phyloP scores from a whole-genome alignment of 2,329 filamentous ascomycete species.

The Clonostachys rhizophaga region DNA sequence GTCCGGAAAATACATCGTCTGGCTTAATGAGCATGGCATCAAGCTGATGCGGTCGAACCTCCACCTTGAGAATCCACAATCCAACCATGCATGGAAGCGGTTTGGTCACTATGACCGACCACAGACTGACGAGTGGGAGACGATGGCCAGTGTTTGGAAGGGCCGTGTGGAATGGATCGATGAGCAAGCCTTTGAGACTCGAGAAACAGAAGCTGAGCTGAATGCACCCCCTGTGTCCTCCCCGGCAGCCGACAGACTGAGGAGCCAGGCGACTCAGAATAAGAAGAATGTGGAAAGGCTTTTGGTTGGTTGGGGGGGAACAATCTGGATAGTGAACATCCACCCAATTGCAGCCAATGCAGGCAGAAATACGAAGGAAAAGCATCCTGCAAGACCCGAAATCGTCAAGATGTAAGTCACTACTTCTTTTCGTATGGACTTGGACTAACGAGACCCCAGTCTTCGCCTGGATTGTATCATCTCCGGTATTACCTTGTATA shows the following conservation, averaged over 20 bases:
- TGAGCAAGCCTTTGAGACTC: slow-evolving; percentile 69
- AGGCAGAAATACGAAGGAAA: slow-evolving; percentile 65
- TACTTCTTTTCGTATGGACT: neutral
- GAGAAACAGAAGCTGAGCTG: slow-evolving; percentile 45
- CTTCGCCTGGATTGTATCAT: slow-evolving; percentile 97
- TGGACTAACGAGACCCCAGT: slow-evolving; percentile 38
- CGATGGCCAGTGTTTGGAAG: slow-evolving; percentile 96
- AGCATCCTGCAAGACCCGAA: slow-evolving; percentile 74
- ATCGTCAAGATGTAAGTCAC: slow-evolving; percentile 84
- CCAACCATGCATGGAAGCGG: slow-evolving; percentile 87
- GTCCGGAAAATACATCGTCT: slow-evolving; percentile 86
- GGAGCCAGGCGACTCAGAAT: slow-evolving; percentile 40
- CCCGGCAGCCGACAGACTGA: slow-evolving; percentile 39
- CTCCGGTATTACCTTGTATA: slow-evolving; percentile 95
- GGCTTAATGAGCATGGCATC: slow-evolving; percentile 95
- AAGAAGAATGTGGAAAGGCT: slow-evolving; percentile 66
- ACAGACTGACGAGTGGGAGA: slow-evolving; percentile 83
- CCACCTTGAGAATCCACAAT: slow-evolving; percentile 69
- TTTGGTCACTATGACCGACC: slow-evolving; percentile 90
- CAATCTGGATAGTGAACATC: slow-evolving; percentile 92
- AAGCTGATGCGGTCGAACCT: slow-evolving; percentile 95
- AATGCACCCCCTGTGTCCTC: slow-evolving; percentile 27
- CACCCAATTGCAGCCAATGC: slow-evolving; percentile 66
- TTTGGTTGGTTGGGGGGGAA: slow-evolving; percentile 92
- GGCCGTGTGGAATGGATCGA: slow-evolving; percentile 91